Evolutionary conservation across 805 yeast species (phyloP).

Genomic region (Candida broadrunensis): DNA sequence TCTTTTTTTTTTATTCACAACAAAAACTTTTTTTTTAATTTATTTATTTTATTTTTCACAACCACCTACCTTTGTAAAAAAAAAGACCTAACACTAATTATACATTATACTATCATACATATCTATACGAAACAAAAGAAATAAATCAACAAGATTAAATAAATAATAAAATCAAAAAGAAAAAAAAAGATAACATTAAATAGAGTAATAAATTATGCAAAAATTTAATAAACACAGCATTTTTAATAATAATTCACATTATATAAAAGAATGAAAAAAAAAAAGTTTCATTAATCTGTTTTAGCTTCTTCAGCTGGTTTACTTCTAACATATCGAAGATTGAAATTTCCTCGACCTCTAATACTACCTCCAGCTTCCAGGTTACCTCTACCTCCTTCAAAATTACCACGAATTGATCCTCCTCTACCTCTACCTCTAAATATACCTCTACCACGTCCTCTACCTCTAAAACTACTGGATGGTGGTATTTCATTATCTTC

Average conservation of each 20-base stretch:
- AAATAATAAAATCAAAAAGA: no score
- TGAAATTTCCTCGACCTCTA: slow-evolving; percentile 17
- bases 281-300: background rate
- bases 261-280: no score
- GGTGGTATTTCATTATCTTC: background rate
- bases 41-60: background rate
- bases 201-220: no score
- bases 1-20: background rate
- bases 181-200: no score
- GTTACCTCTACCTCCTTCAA: slow-evolving; percentile 8
- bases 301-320: slow-evolving; percentile 2
- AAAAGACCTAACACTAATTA: background rate
- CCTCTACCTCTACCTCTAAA: slow-evolving; percentile 9
- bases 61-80: background rate
- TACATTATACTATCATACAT: background rate
- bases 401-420: background rate
- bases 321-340: slow-evolving; percentile 22
- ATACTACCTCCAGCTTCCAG: slow-evolving; percentile 7
- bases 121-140: background rate
- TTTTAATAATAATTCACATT: no score
- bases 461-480: background rate
- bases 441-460: slow-evolving; percentile 2
- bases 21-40: background rate
- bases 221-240: no score
- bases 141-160: background rate